Evolutionary conservation across 2,329 filamentous ascomycete genomes (phyloP).

Genomic region (Tolypocladium tropicale): DNA sequence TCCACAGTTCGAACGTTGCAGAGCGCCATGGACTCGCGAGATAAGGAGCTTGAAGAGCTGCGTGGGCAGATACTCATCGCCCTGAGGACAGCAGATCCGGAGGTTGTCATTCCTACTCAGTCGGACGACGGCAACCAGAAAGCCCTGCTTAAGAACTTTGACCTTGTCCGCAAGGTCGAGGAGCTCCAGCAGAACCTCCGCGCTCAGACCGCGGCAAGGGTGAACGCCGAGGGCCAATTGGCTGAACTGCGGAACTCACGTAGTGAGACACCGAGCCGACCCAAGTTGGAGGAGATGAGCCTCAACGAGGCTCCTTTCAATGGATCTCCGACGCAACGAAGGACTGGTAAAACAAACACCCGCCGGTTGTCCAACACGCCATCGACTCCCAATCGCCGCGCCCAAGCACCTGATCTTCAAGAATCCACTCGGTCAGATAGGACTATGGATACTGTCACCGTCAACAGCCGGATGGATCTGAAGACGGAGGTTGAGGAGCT

Average conservation of each 20-base stretch:
- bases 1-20: slow-evolving; percentile 76
- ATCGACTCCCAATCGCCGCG: slow-evolving; percentile 67
- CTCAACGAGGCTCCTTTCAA: slow-evolving; percentile 67
- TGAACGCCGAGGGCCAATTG: slow-evolving; percentile 74
- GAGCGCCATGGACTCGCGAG: slow-evolving; percentile 63
- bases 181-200: slow-evolving; percentile 81
- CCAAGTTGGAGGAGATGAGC: slow-evolving; percentile 79
- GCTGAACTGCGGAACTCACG: slow-evolving; percentile 66
- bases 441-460: slow-evolving; percentile 69
- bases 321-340: slow-evolving; percentile 64
- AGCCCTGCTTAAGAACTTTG: slow-evolving; percentile 63
- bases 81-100: slow-evolving; percentile 80
- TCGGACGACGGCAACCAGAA: slow-evolving; percentile 51
- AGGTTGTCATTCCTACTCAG: slow-evolving; percentile 53
- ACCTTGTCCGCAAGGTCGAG: slow-evolving; percentile 78
- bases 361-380: slow-evolving; percentile 61
- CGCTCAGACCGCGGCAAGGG: slow-evolving; percentile 69
- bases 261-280: slow-evolving; percentile 60
- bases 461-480: slow-evolving; percentile 83
- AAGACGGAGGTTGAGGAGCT: slow-evolving; percentile 85
- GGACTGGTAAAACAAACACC: slow-evolving; percentile 41
- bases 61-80: slow-evolving; percentile 70
- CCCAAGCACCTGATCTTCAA: slow-evolving; percentile 49
- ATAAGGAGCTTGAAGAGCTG: slow-evolving; percentile 71
- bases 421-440: slow-evolving; percentile 79